These are phyloP conservation scores for Chimonanthus praecox DNA, from an alignment of 164 flowering plant species.

Conservation along the genomic window DNA sequence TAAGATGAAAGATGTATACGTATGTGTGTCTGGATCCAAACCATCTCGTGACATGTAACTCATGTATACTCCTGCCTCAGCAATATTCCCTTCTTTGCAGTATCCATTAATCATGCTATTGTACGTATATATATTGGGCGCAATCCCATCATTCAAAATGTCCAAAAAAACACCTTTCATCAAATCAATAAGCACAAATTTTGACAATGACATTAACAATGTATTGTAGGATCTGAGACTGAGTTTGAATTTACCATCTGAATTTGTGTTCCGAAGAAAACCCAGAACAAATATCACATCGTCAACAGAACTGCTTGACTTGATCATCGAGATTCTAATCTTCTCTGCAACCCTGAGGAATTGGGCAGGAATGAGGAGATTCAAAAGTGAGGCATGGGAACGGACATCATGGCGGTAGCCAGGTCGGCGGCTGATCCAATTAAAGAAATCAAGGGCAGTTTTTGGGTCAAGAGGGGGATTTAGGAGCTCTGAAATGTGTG, in stretches of 20 bases:
- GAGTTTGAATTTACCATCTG: constrained; percentile 30
- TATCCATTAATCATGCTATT: constrained; percentile 74
- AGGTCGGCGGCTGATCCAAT: constrained; percentile 39
- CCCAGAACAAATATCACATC: constrained; percentile 40
- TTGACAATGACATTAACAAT: constrained; percentile 48
- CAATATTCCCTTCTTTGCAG: constrained; percentile 60
- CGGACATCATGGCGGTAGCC: constrained; percentile 44
- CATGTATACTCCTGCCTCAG: constrained; percentile 42
- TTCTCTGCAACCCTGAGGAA: constrained; percentile 35
- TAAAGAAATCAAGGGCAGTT: constrained; percentile 54
- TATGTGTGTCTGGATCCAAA: constrained; percentile 57
- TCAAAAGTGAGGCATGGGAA: constrained; percentile 38
- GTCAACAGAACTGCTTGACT: constrained; percentile 31
- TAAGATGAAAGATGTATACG: constrained; percentile 65
- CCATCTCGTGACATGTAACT: constrained; percentile 60
- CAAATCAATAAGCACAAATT: constrained; percentile 51
- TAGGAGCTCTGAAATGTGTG: constrained; percentile 44
- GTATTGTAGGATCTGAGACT: constrained; percentile 46
- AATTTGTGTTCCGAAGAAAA: constrained; percentile 32
- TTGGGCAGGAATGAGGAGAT: constrained; percentile 34
- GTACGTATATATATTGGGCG: constrained; percentile 55
- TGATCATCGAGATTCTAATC: constrained; percentile 49
- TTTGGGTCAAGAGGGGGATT: constrained; percentile 37
- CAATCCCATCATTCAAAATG: constrained; percentile 41
- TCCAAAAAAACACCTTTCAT: constrained; percentile 49